Evolutionary conservation across 495 filamentous ascomycete species (phyloP), one percentile per base, ranked within the genome.

Genomic region (Penicillium antarcticum): DNA sequence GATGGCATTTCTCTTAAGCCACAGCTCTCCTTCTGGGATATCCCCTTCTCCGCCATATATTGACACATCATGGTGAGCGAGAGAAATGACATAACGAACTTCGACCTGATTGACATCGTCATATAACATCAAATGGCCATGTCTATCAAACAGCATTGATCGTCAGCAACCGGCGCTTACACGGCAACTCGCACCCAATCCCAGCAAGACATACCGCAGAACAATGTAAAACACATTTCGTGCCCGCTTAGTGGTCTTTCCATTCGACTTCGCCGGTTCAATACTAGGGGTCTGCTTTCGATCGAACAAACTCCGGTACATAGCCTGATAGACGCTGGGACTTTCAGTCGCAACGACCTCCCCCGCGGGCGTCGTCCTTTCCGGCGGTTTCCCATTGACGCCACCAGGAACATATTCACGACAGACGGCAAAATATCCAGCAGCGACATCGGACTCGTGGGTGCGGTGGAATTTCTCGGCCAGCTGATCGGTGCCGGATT

Each of bases 261-360:
- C 72, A 61, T 72, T 75, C 32, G 58, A 66, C 40, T 76, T 79
- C 2, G 60, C 66, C 2, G 73, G 73, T 33, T 77, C 73, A 48
- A 77, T 77, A 38, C 68, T 77, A n/a, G 73, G 72, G 1, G 67
- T 45, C 43, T 85, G 81, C 58, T 88, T 92, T 42, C 94, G 81
- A 54, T 97, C 92, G 63, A 98, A 98, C 39, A 98, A 82, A 67
- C 88, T 95, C 58, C 91, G 77, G 67, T 97, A 97, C 94, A 98
- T 96, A 65, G 87, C 84, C 78, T 97, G 95, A 62, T 97, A 97
- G 23, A 98, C 92, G 60, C 89, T 95, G 34, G 87, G 90, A 64
- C 89, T 95, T 53, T 89, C 88, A 9, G 85, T 70, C 24, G 83
- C 82, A 49, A 83, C 74, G 39, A 82, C 75, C 43, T 84, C 83